Evolutionary conservation across 176 grass and related monocot species (phyloP).

Genomic region (Stipa capillata): DNA sequence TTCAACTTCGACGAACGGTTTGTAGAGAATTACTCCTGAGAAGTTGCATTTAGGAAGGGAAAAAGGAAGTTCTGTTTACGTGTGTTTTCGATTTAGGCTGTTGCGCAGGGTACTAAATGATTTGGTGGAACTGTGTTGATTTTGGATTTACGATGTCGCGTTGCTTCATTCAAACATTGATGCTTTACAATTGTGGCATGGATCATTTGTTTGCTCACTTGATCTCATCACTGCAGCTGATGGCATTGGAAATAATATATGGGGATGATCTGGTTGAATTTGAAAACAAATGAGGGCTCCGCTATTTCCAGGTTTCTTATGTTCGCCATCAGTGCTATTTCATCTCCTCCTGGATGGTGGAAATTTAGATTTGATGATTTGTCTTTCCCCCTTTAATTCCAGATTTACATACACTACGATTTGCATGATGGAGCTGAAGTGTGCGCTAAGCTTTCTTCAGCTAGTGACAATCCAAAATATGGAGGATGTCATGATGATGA

Average conservation of each 20-base stretch:
- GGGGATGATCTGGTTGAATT: slow-evolving; percentile 21
- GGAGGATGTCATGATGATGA: neutral
- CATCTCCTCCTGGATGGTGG: neutral
- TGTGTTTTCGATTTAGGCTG: too few relatives aligned
- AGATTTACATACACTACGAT: slow-evolving; percentile 20
- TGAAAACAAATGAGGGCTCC: slow-evolving; percentile 27
- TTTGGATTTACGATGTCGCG: too few relatives aligned
- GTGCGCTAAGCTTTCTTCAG: slow-evolving; percentile 4
- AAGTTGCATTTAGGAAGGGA: too few relatives aligned
- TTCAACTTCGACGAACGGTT: neutral
- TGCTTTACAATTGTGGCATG: neutral
- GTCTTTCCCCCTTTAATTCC: neutral
- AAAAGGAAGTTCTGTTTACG: too few relatives aligned
- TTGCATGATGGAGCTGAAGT: neutral
- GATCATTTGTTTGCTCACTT: neutral
- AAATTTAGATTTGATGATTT: neutral
- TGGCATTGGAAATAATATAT: slow-evolving; percentile 43
- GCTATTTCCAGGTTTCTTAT: slow-evolving; percentile 36
- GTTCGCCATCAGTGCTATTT: neutral
- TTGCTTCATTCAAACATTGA: neutral
- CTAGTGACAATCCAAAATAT: neutral
- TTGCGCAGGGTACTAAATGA: too few relatives aligned
- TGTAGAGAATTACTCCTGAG: too few relatives aligned
- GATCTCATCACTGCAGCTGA: slow-evolving; percentile 15
- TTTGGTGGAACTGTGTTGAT: too few relatives aligned